Base-by-base conservation (phyloP, 768 basidiomycete species). In the Pilatotrama ljubarskyi region DNA sequence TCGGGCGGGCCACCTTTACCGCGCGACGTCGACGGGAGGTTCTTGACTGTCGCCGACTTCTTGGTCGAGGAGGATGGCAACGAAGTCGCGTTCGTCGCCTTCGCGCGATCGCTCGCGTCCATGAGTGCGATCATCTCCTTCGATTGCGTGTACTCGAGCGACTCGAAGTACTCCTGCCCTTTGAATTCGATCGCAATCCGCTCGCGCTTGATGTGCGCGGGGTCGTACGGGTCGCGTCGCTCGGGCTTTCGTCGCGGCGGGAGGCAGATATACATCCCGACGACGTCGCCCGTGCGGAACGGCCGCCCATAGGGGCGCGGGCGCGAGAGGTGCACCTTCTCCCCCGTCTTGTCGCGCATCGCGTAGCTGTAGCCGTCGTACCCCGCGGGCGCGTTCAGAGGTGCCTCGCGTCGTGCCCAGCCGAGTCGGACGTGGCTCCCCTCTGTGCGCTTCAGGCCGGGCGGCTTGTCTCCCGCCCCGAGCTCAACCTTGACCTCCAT, bases 141-240 rank as follows among this genome's bases (percentile, higher is more conserved):
- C 26, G 82, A 85, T 59, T 87, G 85, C 10, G 86, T 75, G 71
- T 97, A 98, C 72, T 98, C 96, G 61, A 92, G 78, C 60, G 87
- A 87, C 76, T 99, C 97, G 72, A 98, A 98, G 72, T 95, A 95
- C 63, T 93, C 90, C 74, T 96, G 95, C n/a, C 92, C 92, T 74
- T 96, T 97, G 75, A 93, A 91, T 60, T 91, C 90, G 70, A 99
- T 95, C 3, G 95, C 85, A 61, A 96, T 91, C 55, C 97, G 91
- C 69, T 94, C 91, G 55, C 97, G 86, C 64, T 87, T 85, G 62
- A 97, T 75, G 64, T 88, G 87, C 5, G 90, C 89, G 10, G 95
- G 90, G 71, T 97, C 91, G 64, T 85, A 75, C 1, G 81, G 80
- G 68, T 95, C 91, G 38, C 83, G 78, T 44, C 75, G 74, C 65